Evolutionary conservation across 2,329 filamentous ascomycete species (phyloP).

Genomic region (Penicillium sp.): DNA sequence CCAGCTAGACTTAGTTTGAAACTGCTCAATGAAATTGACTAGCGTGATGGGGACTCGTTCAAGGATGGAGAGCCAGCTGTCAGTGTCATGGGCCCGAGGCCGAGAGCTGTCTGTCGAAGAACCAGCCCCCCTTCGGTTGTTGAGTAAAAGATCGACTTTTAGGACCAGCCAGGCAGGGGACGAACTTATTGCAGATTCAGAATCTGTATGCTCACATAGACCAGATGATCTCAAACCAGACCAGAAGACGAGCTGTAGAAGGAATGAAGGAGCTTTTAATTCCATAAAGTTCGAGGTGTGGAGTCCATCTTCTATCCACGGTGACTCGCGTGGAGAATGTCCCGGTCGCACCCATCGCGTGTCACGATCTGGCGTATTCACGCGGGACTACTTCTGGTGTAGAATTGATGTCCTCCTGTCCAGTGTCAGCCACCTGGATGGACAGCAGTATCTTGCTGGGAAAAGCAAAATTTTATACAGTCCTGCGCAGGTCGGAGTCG

Average conservation of each 20-base stretch:
- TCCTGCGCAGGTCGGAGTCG: slow-evolving; percentile 8
- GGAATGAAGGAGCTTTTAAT: slow-evolving; percentile 21
- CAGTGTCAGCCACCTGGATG: neutral
- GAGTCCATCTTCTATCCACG: neutral
- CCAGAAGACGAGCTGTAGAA: slow-evolving; percentile 5
- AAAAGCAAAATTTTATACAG: no score
- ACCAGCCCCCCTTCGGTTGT: slow-evolving; percentile 4
- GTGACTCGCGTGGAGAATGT: slow-evolving; percentile 11
- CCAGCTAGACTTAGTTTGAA: neutral
- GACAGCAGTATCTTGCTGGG: neutral
- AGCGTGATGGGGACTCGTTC: slow-evolving; percentile 5
- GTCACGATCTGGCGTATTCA: slow-evolving; percentile 2
- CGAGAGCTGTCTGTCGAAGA: neutral
- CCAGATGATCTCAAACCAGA: neutral
- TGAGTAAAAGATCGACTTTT: neutral
- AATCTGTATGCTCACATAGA: neutral
- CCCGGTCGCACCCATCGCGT: slow-evolving; percentile 19
- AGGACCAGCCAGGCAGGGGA: neutral
- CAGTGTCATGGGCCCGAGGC: slow-evolving; percentile 1
- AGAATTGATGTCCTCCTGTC: neutral
- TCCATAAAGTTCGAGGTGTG: slow-evolving; percentile 17
- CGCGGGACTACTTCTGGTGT: neutral
- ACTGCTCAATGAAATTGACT: neutral
- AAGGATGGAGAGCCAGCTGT: neutral
- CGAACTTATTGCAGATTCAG: neutral